Conservation (phyloP, 306 rosid genomes). For the Comarum palustre region DNA sequence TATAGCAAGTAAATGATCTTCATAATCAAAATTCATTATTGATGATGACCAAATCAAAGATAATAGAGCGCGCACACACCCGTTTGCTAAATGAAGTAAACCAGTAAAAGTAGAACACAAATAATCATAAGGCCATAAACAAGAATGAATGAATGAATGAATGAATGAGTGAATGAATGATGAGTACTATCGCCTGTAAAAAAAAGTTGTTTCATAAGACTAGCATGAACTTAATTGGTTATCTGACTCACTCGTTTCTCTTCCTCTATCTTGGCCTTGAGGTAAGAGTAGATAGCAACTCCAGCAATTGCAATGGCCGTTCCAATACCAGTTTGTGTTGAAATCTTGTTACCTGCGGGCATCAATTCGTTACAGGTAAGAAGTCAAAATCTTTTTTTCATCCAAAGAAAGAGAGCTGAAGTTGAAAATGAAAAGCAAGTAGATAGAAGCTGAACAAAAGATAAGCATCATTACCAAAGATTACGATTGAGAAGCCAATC, state of each 20-base stretch:
- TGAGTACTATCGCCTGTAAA: background rate
- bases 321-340: constrained; percentile 93
- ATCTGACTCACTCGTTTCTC: constrained; percentile 83
- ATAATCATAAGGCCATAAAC: background rate
- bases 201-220: background rate
- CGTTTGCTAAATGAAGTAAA: background rate
- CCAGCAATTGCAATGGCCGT: constrained; percentile 90
- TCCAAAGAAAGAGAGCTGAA: constrained; percentile 4
- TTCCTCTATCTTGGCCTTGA: constrained; percentile 89
- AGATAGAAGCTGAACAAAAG: background rate
- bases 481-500: constrained; percentile 78
- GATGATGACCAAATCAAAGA: background rate
- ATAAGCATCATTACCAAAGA: constrained; percentile 53
- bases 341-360: constrained; percentile 77
- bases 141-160: background rate
- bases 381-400: background rate
- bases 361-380: background rate
- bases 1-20: background rate
- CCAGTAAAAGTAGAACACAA: background rate
- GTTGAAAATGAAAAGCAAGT: background rate
- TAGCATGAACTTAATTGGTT: background rate
- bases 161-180: background rate
- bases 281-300: constrained; percentile 72
- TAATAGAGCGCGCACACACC: background rate
- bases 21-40: background rate